Conservation (phyloP, 306 rosid genomes). For the Mimosa pudica region DNA sequence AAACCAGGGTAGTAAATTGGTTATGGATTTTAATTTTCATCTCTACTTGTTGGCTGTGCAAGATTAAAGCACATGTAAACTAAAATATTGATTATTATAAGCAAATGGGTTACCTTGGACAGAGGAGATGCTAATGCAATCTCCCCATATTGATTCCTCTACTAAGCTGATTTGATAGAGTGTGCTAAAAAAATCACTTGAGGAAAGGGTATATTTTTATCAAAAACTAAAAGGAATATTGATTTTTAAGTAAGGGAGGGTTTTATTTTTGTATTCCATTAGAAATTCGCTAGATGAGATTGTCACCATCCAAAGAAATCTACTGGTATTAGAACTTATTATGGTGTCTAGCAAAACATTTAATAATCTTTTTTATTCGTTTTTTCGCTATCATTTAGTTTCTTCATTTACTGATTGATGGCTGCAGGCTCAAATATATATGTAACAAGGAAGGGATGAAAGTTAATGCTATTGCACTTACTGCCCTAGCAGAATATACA, state of each 20-base stretch:
- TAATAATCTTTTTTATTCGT: conserved; percentile 2
- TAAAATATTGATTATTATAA: background rate
- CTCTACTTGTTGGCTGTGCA: background rate
- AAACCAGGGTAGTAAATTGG: background rate
- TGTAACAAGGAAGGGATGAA: conserved; percentile 92
- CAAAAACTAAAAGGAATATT: background rate
- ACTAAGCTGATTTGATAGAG: background rate
- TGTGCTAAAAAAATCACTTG: background rate
- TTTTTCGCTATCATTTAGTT: conserved; percentile 28
- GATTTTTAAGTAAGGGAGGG: background rate
- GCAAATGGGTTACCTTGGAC: background rate
- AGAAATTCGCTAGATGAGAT: conserved; percentile 8
- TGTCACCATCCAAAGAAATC: background rate
- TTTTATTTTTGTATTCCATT: conserved; percentile 18
- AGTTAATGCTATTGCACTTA: conserved; percentile 72
- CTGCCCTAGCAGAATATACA: conserved; percentile 82
- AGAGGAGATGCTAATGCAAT: background rate
- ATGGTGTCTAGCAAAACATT: background rate
- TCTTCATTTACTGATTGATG: conserved; percentile 3
- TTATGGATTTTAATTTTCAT: background rate
- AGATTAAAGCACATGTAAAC: background rate
- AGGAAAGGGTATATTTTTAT: background rate
- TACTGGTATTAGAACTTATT: background rate
- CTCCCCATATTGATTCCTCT: background rate
- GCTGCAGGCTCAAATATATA: conserved; percentile 77